Evolutionary conservation across 169 alveolate genomes (phyloP).

Genomic region (Perkinsus marinus): DNA sequence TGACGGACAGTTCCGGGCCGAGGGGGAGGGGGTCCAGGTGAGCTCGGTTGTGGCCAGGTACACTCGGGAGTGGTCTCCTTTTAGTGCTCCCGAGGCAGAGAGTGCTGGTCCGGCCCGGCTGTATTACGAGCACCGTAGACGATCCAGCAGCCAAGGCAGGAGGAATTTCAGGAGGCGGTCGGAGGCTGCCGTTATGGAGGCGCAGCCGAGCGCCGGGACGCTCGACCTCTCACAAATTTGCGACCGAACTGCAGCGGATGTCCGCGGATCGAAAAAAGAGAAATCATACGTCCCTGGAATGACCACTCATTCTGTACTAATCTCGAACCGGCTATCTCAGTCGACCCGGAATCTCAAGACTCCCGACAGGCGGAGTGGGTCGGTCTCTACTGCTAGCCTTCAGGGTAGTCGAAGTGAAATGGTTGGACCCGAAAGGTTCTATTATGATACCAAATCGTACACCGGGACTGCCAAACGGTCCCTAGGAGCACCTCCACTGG

Average conservation of each 20-base stretch:
- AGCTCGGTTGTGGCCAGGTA: neutral
- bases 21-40: neutral
- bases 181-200: neutral
- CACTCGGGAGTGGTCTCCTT: no score
- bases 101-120: neutral
- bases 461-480: neutral
- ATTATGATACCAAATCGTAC: neutral
- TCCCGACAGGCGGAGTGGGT: neutral
- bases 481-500: neutral
- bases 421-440: neutral
- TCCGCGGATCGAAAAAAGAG: neutral
- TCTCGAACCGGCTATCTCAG: neutral
- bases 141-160: neutral
- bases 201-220: neutral
- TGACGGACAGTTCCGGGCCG: neutral
- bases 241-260: neutral
- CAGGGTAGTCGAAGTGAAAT: neutral
- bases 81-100: neutral
- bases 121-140: neutral
- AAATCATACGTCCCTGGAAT: neutral
- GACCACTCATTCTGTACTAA: neutral
- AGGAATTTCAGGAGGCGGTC: neutral
- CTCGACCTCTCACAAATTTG: neutral
- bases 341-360: neutral
- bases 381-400: neutral